Conservation (phyloP, 1,284 basidiomycete species). For the Sutorius eximius region DNA sequence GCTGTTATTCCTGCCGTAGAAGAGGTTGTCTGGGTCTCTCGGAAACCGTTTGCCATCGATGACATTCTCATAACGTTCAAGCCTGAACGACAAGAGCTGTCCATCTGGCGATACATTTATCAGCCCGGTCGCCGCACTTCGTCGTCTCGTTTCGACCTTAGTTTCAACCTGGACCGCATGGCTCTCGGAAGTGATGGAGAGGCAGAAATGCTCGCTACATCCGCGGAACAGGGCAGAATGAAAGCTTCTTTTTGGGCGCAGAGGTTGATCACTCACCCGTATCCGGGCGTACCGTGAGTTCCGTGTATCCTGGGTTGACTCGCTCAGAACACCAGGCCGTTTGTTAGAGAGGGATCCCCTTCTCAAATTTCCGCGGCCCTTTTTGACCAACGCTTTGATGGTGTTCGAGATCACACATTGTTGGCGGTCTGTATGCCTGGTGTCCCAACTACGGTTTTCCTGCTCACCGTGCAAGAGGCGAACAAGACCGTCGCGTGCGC, state of each 20-base stretch:
- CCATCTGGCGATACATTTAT: constrained; percentile 72
- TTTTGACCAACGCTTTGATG: constrained; percentile 69
- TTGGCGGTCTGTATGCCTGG: constrained; percentile 58
- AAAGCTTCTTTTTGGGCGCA: constrained; percentile 70
- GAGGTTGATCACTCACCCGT: constrained; percentile 51
- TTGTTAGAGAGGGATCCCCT: constrained; percentile 16
- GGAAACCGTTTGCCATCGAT: constrained; percentile 43
- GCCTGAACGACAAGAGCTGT: constrained; percentile 48
- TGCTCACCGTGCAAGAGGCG: constrained; percentile 41
- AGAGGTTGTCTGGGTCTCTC: constrained; percentile 61
- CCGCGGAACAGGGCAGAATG: constrained; percentile 60
- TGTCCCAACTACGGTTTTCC: constrained; percentile 51
- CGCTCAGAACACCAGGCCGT: neutral
- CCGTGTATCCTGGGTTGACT: constrained; percentile 2
- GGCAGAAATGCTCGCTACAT: constrained; percentile 38
- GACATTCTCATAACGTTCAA: constrained; percentile 61
- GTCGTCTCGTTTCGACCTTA: constrained; percentile 56
- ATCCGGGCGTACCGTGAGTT: constrained; percentile 54
- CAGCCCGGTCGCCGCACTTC: constrained; percentile 45
- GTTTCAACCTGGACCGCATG: constrained; percentile 64
- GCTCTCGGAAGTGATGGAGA: constrained; percentile 48
- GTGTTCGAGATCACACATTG: constrained; percentile 48
- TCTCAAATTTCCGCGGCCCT: constrained; percentile 50
- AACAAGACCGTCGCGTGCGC: constrained; percentile 41
- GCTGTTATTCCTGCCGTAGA: constrained; percentile 59